phyloP scores from a whole-genome alignment of 1,139 yeast genomes.

The Scheffersomyces titani region DNA sequence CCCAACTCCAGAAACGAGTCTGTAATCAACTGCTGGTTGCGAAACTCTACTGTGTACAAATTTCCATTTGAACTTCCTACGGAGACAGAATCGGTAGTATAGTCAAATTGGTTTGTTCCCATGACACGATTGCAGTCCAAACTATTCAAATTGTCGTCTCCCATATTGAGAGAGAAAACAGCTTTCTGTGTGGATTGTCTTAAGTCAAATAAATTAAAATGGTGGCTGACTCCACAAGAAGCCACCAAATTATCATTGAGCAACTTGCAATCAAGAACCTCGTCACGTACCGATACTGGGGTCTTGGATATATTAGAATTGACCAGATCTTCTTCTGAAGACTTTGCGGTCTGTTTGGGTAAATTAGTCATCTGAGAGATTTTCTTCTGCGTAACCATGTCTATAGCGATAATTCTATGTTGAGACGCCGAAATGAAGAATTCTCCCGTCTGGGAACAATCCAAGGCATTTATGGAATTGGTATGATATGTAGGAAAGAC shows the following conservation, averaged over 20 bases:
- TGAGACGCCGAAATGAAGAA: slow-evolving; percentile 14
- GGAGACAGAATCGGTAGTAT: slow-evolving; percentile 8
- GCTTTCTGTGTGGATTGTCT: slow-evolving; percentile 13
- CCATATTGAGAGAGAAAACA: slow-evolving; percentile 17
- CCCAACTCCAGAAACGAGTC: slow-evolving; percentile 12
- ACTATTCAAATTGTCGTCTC: slow-evolving; percentile 32
- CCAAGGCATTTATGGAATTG: slow-evolving; percentile 19
- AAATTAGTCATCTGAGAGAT: slow-evolving; percentile 2
- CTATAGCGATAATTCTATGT: slow-evolving; percentile 12
- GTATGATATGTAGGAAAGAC: slow-evolving; percentile 19
- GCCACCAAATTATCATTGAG: slow-evolving; percentile 17
- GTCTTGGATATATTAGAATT: not conserved
- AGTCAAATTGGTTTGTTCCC: not conserved
- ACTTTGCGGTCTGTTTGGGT: not conserved
- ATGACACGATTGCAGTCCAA: slow-evolving; percentile 14
- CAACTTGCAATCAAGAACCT: slow-evolving; percentile 14
- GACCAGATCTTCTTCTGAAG: not conserved
- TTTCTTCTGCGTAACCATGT: slow-evolving; percentile 15
- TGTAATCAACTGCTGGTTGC: slow-evolving; percentile 17
- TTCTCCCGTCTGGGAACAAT: slow-evolving; percentile 7
- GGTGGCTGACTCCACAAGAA: slow-evolving; percentile 27
- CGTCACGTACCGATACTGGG: slow-evolving; percentile 10
- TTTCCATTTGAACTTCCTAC: slow-evolving; percentile 32
- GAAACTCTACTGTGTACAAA: slow-evolving; percentile 28
- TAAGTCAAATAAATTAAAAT: slow-evolving; percentile 20